phyloP scores from a whole-genome alignment of 176 grass and related monocot genomes.

The Cenchrus americanus region DNA sequence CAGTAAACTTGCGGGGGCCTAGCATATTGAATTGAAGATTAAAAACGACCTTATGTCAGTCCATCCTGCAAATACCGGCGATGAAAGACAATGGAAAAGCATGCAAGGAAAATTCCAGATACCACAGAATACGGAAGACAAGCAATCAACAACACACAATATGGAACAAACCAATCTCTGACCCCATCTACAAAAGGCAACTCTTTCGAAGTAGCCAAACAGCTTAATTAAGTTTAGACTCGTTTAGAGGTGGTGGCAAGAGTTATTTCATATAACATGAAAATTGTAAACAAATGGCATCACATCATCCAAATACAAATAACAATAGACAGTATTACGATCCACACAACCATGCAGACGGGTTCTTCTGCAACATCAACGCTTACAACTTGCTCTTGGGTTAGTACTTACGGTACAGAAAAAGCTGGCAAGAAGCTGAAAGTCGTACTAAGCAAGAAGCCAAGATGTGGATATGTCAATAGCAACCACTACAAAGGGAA shows the following conservation, averaged over 20 bases:
- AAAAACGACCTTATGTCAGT: background rate
- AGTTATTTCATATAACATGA: background rate
- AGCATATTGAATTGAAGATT: background rate
- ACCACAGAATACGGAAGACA: background rate
- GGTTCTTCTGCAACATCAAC: conserved; percentile 43
- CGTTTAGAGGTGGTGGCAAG: background rate
- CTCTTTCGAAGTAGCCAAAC: background rate
- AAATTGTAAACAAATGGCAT: background rate
- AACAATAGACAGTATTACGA: background rate
- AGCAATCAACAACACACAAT: background rate
- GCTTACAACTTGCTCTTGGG: conserved; percentile 59
- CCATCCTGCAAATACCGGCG: background rate
- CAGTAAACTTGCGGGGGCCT: background rate
- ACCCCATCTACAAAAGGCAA: background rate
- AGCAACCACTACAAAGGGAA: conserved; percentile 49
- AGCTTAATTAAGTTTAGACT: background rate
- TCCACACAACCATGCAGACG: background rate
- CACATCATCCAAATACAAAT: background rate
- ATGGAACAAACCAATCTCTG: background rate
- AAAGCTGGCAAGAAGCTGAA: conserved; percentile 55
- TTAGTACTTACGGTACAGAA: conserved; percentile 38
- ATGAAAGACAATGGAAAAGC: background rate
- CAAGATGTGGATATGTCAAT: conserved; percentile 61
- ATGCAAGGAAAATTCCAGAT: background rate
- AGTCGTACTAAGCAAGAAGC: conserved; percentile 46